phyloP scores from a whole-genome alignment of 495 filamentous ascomycete species.

The Cercophora sp. region DNA sequence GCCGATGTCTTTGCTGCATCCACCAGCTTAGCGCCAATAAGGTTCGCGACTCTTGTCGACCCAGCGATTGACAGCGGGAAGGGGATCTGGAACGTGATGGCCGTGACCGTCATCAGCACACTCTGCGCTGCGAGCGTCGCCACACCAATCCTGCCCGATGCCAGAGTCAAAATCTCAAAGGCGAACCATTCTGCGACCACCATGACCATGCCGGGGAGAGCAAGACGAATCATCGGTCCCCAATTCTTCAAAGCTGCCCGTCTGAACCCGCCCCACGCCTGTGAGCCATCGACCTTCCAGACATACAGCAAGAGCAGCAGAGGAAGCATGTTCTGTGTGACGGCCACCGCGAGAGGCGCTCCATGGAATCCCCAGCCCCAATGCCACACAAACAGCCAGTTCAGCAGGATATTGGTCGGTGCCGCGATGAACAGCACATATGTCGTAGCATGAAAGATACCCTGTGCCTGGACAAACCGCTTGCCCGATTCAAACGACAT shows the following conservation, averaged over 20 bases:
- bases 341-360: slow-evolving; percentile 79
- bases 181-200: slow-evolving; percentile 87
- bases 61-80: slow-evolving; percentile 60
- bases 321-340: slow-evolving; percentile 78
- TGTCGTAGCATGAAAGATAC: slow-evolving; percentile 64
- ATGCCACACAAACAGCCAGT: slow-evolving; percentile 70
- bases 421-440: slow-evolving; percentile 64
- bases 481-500: slow-evolving; percentile 68
- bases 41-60: slow-evolving; percentile 61
- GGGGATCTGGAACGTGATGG: slow-evolving; percentile 56
- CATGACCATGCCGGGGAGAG: slow-evolving; percentile 79
- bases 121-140: slow-evolving; percentile 63
- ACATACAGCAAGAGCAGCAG: slow-evolving; percentile 72
- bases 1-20: slow-evolving; percentile 68
- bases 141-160: slow-evolving; percentile 66
- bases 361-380: slow-evolving; percentile 78
- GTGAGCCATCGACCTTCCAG: slow-evolving; percentile 65
- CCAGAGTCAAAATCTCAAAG: slow-evolving; percentile 75
- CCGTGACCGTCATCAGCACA: slow-evolving; percentile 50
- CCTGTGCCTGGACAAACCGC: slow-evolving; percentile 70
- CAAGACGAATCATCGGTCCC: slow-evolving; percentile 79
- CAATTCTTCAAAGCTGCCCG: slow-evolving; percentile 72
- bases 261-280: slow-evolving; percentile 86
- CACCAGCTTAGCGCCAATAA: slow-evolving; percentile 65
- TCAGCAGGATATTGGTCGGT: slow-evolving; percentile 62